A percentile compares a stretch with the other conserved stretches of the same genome.
These are phyloP conservation scores for Yarrowia sp. DNA, from an alignment of 805 yeast genomes.

Conservation along the genomic window DNA sequence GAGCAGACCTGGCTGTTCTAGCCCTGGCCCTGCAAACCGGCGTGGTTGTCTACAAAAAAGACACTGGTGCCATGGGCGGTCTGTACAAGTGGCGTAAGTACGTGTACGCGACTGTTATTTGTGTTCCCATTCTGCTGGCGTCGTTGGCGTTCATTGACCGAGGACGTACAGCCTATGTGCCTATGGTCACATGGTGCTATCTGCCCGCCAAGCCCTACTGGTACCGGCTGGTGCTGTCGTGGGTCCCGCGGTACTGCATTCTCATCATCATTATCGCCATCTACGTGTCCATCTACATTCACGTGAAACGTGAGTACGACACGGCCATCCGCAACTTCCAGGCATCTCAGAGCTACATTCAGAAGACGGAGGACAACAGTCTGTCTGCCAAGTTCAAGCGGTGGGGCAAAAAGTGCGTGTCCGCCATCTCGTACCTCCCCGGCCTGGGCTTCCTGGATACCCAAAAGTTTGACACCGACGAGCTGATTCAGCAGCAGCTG, in stretches of 20 bases:
- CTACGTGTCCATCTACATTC: constrained; percentile 66
- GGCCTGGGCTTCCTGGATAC: constrained; percentile 5
- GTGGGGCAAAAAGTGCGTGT: neutral
- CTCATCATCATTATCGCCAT: constrained; percentile 57
- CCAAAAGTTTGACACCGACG: neutral
- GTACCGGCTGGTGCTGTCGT: constrained; percentile 67
- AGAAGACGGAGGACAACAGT: neutral
- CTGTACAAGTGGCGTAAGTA: constrained; percentile 10
- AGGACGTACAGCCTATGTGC: constrained; percentile 49
- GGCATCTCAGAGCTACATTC: constrained; percentile 31
- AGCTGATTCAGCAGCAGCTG: neutral
- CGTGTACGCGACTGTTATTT: constrained; percentile 49
- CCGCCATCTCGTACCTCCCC: neutral
- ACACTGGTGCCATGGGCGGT: constrained; percentile 37
- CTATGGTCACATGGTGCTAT: constrained; percentile 72
- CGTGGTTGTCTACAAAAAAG: constrained; percentile 63
- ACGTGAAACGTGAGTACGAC: constrained; percentile 45
- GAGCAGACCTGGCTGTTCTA: constrained; percentile 77
- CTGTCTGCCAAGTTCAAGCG: neutral
- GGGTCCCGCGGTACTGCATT: constrained; percentile 75
- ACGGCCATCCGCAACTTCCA: constrained; percentile 29
- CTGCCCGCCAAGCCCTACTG: constrained; percentile 66
- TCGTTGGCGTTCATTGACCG: constrained; percentile 60
- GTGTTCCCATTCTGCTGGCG: constrained; percentile 59
- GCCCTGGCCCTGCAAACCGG: constrained; percentile 80